Percentiles rank a stretch among this genome's conserved stretches.
Evolutionary conservation across 1,284 basidiomycete species (phyloP).

Genomic region (Ceratobasidium sp.): DNA sequence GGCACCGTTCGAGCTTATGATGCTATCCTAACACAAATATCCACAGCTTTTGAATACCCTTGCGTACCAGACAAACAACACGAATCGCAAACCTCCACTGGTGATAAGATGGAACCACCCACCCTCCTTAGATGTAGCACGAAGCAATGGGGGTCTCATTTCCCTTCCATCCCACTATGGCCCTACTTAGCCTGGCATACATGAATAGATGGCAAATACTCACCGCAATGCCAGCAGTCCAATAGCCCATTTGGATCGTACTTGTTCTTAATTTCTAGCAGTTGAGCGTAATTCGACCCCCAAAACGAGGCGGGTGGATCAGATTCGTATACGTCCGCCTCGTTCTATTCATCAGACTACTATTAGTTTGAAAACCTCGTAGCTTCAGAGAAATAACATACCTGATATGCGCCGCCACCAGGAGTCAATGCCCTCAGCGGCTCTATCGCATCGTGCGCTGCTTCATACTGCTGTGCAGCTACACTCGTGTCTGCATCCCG

Average conservation of each 20-base stretch:
- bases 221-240: conserved; percentile 43
- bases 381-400: neutral
- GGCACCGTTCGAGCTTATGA: too few species aligned
- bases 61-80: too few species aligned
- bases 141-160: conserved; percentile 21
- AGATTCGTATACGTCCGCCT: conserved; percentile 34
- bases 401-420: conserved; percentile 33
- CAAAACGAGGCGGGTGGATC: conserved; percentile 17
- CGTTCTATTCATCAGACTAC: conserved; percentile 15
- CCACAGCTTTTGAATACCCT: too few species aligned
- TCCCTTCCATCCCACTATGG: conserved; percentile 32
- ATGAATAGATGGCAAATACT: neutral
- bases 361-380: neutral
- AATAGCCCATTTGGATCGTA: conserved; percentile 29
- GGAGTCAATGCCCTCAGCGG: conserved; percentile 22
- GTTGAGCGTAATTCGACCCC: conserved; percentile 26
- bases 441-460: neutral
- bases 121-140: conserved; percentile 21
- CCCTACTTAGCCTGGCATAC: too few species aligned
- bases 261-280: conserved; percentile 25
- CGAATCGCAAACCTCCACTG: too few species aligned
- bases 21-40: too few species aligned
- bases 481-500: conserved; percentile 3
- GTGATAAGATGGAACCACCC: too few species aligned
- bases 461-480: neutral